Evolutionary conservation across 352 stramenopile genomes (phyloP), one percentile per base, ranked within the genome.

Genomic region (Globisporangium alternatum): DNA sequence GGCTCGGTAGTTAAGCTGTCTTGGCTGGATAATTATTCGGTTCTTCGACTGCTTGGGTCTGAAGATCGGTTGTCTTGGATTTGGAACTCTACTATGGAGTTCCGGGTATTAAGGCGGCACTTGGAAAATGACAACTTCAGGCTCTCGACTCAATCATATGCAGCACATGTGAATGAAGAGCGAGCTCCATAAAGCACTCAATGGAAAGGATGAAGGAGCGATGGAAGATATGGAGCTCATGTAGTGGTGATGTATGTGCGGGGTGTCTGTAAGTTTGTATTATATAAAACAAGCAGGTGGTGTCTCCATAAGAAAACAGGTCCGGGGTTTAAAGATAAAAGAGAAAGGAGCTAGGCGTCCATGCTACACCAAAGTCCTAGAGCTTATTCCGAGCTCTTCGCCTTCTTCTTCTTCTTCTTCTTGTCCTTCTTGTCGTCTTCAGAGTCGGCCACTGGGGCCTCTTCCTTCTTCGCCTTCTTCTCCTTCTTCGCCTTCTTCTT

Each of bases 391-490:
- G 56, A 49, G 56, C 64, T 69, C 60, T 67, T 68, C n/a, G 65
- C 56, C 25, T 71, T 71, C 61, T 71, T 71, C 64, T 86, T 82
- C 60, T 79, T 74, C 56, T 74, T 71, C 64, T 75, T 71, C 59
- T 71, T 81, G 53, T 77, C 76, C 70, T 80, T 76, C 65, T 80
- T 76, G 60, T 71, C 58, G 35, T 77, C 71, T 37, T 75, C 70
- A 48, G 66, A 66, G 37, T 75, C 72, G 22, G 65, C 62, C 33
- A 64, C 66, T 9, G 41, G 41, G 25, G 60, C 68, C 58, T 90
- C 82, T 51, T 89, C 87, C 67, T 90, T 85, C 66, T 91, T 72
- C 15, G 67, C 60, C 66, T 79, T 76, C 68, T 71, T 70, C 52
- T 77, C 71, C 68, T 93, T 92, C 62, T 67, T 65, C 1, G 65